A percentile compares a stretch with the other conserved stretches of the same genome.
Conservation (phyloP, 176 grass and related monocot species). For the Neostapfia colusana region DNA sequence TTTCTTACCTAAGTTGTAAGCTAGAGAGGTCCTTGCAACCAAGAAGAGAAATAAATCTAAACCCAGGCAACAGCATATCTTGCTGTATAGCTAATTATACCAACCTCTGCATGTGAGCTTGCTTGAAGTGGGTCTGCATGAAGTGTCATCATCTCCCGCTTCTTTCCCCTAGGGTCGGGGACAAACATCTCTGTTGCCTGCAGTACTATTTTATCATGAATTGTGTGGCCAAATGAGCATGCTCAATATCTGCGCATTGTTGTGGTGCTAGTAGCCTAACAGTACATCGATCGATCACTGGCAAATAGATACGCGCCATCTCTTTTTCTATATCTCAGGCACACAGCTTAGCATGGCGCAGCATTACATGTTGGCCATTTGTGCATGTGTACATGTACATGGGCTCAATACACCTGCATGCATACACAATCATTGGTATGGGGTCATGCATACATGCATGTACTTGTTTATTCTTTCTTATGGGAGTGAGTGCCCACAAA, state of each 20-base stretch:
- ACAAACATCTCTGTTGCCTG: constrained; percentile 27
- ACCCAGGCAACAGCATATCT: background rate
- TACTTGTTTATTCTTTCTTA: constrained; percentile 27
- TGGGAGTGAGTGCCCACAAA: constrained; percentile 45
- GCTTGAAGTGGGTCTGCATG: constrained; percentile 48
- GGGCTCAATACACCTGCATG: constrained; percentile 26
- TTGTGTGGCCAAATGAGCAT: constrained; percentile 23
- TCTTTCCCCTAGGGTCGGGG: constrained; percentile 40
- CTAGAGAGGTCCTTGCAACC: background rate
- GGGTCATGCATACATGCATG: constrained; percentile 15
- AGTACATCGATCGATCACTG: background rate
- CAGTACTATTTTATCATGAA: constrained; percentile 35
- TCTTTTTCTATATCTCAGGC: background rate
- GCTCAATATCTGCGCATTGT: background rate
- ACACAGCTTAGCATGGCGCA: constrained; percentile 17
- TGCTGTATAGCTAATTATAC: background rate
- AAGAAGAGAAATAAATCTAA: background rate
- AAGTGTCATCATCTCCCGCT: constrained; percentile 49
- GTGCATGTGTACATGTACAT: constrained; percentile 35
- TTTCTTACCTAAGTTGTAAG: background rate
- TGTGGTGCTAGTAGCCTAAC: background rate
- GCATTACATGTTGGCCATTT: constrained; percentile 36
- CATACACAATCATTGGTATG: constrained; percentile 45
- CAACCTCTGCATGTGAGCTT: constrained; percentile 46
- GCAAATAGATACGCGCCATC: background rate